Base-by-base conservation (phyloP, 225 moss, liverwort and hornwort species). In the Pseudisothecium myosuroides region DNA sequence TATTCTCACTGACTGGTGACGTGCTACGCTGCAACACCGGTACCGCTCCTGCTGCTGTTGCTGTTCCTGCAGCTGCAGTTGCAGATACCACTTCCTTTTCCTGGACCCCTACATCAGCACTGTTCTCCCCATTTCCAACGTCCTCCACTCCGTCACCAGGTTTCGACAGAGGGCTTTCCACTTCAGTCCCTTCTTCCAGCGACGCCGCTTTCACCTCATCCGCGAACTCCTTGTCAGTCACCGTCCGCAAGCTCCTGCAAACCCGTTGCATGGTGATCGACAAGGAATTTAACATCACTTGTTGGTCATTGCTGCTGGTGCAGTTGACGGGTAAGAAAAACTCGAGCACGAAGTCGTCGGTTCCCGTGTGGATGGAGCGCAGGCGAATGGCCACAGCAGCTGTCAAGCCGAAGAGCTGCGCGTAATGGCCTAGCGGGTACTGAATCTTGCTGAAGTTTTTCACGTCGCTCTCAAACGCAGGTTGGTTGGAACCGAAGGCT, bases 181-280 rank as follows among this genome's bases (percentile, higher is more conserved):
- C 94, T 83, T 94, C 94, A 32, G 86, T 88, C 36, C 89, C 87
- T 80, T 90, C 98, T 47, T 92, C 88, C 52, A 81, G 85, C 17
- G 55, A 50, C 18, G 84, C 89, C 62, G 90, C 92, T 43, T 92
- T 88, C 88, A 91, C 74, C 82, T 96, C 98, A 80, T 96, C 96
- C 63, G 93, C 95, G 43, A 95, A 92, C 88, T 97, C 97, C 88
- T 95, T 96, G 59, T 94, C 93, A 26, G 95, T 94, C 23, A 99
- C 97, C 37, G 97, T 99, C 56, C 98, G 92, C 92, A 99, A 89
- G 89, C 97, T 99, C 83, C 96, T 93, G 88, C 97, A 99, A 31
- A 99, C 97, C 24, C 97, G 95, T 90, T 97, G 96, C 98, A 99
- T 99, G 69, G 97, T 99, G 80, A 99, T 96, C 24, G 96, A 97